Evolutionary conservation across 2,329 filamentous ascomycete genomes (phyloP).

Genomic region (Penicillium sumatraense): DNA sequence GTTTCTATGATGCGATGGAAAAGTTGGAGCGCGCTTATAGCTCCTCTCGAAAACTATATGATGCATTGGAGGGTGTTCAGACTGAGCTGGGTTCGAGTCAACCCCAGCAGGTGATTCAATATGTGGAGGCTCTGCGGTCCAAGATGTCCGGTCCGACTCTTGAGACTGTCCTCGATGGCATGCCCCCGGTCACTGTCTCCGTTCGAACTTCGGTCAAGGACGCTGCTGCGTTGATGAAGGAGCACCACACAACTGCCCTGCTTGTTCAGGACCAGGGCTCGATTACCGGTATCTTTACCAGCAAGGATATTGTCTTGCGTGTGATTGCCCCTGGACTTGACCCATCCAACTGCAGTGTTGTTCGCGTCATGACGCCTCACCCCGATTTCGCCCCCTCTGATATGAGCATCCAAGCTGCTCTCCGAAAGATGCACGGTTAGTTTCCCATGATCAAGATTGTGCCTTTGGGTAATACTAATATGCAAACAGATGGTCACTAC

Average conservation of each 20-base stretch:
- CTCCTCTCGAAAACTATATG: constrained; percentile 96
- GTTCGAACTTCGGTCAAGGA: constrained; percentile 96
- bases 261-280: constrained; percentile 95
- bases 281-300: constrained; percentile 98
- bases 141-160: constrained; percentile 99
- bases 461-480: constrained; percentile 8
- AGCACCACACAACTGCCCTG: constrained; percentile 96
- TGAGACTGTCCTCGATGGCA: constrained; percentile 88
- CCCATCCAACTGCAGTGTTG: constrained; percentile 92
- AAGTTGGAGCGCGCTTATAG: constrained; percentile 97
- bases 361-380: constrained; percentile 98
- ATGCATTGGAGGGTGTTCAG: constrained; percentile 95
- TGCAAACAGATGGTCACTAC: constrained; percentile 82
- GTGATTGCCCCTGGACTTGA: constrained; percentile 97
- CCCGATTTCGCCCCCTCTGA: constrained; percentile 98
- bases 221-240: constrained; percentile 94
- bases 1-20: constrained; percentile 99
- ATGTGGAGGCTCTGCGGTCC: constrained; percentile 89
- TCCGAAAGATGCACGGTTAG: constrained; percentile 98
- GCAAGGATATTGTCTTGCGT: constrained; percentile 97
- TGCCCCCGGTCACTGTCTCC: constrained; percentile 91
- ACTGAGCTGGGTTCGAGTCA: constrained; percentile 94
- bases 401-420: constrained; percentile 97
- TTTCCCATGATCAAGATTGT: constrained; percentile 17
- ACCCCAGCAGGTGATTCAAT: constrained; percentile 98